Percentiles rank a stretch among this genome's conserved stretches.
These are phyloP conservation scores for Capsicum chinense DNA, from an alignment of 257 asterid species.

Conservation along the genomic window DNA sequence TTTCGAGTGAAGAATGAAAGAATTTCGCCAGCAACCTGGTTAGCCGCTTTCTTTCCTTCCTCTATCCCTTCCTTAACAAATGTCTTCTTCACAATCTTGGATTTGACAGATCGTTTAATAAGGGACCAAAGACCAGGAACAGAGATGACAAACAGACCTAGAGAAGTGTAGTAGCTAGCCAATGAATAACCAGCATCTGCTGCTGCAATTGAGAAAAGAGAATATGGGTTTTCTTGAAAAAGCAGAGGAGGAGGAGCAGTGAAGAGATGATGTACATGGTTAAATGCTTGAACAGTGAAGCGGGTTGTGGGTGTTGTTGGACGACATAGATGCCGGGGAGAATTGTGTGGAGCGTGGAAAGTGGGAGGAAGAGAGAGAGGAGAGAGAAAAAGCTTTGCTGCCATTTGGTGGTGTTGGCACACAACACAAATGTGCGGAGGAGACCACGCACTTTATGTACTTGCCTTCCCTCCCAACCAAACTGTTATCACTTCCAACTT, in stretches of 20 bases:
- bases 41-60: constrained; percentile 59
- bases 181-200: constrained; percentile 63
- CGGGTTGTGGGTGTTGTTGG: neutral
- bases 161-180: constrained; percentile 95
- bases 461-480: no score
- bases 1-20: constrained; percentile 88
- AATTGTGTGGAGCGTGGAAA: neutral
- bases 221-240: constrained; percentile 48
- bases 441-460: no score
- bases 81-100: constrained; percentile 95
- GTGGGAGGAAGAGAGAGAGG: constrained; percentile 21
- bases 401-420: constrained; percentile 30
- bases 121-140: constrained; percentile 99
- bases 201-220: constrained; percentile 69
- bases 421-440: no score
- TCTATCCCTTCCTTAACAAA: constrained; percentile 68
- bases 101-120: constrained; percentile 94
- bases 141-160: constrained; percentile 91
- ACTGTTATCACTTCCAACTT: no score
- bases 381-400: constrained; percentile 37
- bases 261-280: neutral
- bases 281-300: constrained; percentile 7
- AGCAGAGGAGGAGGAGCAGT: constrained; percentile 37
- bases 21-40: constrained; percentile 83
- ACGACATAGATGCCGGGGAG: constrained; percentile 12